A percentile compares a stretch with the other conserved stretches of the same genome.
Conservation (phyloP, 768 basidiomycete genomes). For the Polyporus arcularius region DNA sequence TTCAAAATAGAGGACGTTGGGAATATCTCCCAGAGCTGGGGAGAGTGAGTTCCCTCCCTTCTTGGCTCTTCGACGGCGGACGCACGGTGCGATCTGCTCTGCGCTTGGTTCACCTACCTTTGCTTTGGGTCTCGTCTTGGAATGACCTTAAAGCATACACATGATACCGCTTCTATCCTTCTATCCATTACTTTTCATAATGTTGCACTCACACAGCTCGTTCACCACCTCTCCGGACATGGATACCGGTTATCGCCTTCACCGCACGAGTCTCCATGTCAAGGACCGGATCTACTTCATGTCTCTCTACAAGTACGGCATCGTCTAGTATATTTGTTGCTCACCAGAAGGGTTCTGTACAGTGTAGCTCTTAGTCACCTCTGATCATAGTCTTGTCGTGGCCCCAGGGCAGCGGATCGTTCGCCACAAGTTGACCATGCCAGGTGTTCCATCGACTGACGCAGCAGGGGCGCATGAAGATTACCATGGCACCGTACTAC, state of each 20-base stretch:
- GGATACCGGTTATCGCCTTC: background rate
- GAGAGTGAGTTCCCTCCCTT: constrained; percentile 22
- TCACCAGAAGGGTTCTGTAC: background rate
- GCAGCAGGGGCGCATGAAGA: background rate
- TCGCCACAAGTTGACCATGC: too few species aligned
- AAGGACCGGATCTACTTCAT: background rate
- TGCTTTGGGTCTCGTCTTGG: constrained; percentile 3
- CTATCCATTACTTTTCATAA: background rate
- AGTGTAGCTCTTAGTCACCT: constrained; percentile 1
- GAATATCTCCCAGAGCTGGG: constrained; percentile 35
- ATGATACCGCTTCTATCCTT: constrained; percentile 1
- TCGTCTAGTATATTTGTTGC: constrained; percentile 1
- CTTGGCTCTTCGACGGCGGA: background rate
- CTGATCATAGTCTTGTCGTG: background rate
- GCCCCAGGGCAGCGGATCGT: too few species aligned
- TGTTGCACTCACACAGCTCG: background rate
- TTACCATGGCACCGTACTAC: background rate
- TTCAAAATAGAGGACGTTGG: constrained; percentile 34
- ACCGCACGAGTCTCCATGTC: background rate
- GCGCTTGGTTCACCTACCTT: background rate
- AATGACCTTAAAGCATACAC: constrained; percentile 4
- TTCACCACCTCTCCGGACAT: background rate
- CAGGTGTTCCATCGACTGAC: too few species aligned
- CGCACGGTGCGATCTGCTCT: background rate
- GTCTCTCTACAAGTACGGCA: background rate